Percentiles rank a stretch among this genome's conserved stretches.
Conservation (phyloP, 768 basidiomycete species). For the Paxillus involutus region DNA sequence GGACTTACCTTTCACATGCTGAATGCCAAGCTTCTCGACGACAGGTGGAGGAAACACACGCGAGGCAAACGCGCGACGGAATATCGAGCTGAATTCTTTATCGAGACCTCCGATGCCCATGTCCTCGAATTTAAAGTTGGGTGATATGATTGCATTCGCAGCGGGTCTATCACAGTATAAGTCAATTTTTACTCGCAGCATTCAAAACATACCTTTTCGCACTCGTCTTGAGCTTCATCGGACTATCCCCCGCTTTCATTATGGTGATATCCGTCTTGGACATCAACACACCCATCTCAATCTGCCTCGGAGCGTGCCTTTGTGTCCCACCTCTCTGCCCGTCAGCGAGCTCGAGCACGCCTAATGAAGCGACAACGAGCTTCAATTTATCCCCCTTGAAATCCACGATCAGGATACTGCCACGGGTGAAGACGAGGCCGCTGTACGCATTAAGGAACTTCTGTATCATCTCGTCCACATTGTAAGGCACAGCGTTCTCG, state of each 20-base stretch:
- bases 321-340: conserved; percentile 50
- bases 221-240: conserved; percentile 89
- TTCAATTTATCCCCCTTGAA: conserved; percentile 85
- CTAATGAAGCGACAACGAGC: conserved; percentile 60
- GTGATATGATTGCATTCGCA: conserved; percentile 92
- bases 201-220: conserved; percentile 73
- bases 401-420: conserved; percentile 80
- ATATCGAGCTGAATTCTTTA: conserved; percentile 92
- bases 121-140: conserved; percentile 99
- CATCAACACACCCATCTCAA: conserved; percentile 74
- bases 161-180: conserved; percentile 59
- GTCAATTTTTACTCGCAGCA: neutral
- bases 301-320: conserved; percentile 27
- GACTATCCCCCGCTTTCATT: conserved; percentile 77
- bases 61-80: conserved; percentile 96
- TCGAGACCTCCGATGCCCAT: conserved; percentile 99
- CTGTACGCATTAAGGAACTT: conserved; percentile 76
- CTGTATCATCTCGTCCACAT: conserved; percentile 80
- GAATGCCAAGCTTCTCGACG: conserved; percentile 96
- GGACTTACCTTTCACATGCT: conserved; percentile 89
- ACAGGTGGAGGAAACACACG: conserved; percentile 98
- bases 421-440: conserved; percentile 65
- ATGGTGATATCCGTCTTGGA: conserved; percentile 90
- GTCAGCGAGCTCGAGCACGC: conserved; percentile 59
- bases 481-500: conserved; percentile 69